Base-by-base conservation (phyloP, 2,329 filamentous ascomycete species). In the Juglanconis juglandina region DNA sequence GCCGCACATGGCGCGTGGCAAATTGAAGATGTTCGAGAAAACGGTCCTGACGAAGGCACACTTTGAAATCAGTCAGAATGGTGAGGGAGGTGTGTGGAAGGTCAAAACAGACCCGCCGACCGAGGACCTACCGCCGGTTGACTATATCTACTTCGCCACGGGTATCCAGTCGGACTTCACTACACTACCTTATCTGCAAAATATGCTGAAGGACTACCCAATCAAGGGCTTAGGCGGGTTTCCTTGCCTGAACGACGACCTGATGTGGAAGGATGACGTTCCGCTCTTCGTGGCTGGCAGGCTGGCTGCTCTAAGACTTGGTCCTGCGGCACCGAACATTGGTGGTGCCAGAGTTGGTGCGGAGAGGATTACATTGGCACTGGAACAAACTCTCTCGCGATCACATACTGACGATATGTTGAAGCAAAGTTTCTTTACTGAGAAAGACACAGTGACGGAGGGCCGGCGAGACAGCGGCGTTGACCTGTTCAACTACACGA, bases 71-170 rank as follows among this genome's bases (percentile, higher is more conserved):
- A 64, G 65, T 0, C 73, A 70, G 1, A 75, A 79, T n/a, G 67
- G 64, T 2, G 63, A 62, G 0, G 61, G 66, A n/a, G 67, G 68
- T 4, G 54, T 58, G 3, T 81, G 78, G 73, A 65, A 68, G 0
- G 72, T 88, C 24, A 70, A 76, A 44, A 85, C 84, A 0, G 75
- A 81, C 3, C 85, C 87, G 0, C 73, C 79, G 0, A 77, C 85
- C 13, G 73, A 73, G 0, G 68, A 73, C 3, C 70, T 89, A 10
- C 86, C 87, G 0, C 71, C 75, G 0, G 80, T 87, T 52, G 79
- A 92, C 70, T 89, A 88, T 72, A 84, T 92, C 64, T 89, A 90
- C 72, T 91, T 89, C 67, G 89, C 90, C 13, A 94, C 90, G 0
- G 90, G 90, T 0, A 83, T 90, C 44, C 80, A 85, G 53, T 83